Percentiles rank a stretch among this genome's conserved stretches.
Conservation (phyloP, 257 asterid genomes). For the Agastache rugosa region DNA sequence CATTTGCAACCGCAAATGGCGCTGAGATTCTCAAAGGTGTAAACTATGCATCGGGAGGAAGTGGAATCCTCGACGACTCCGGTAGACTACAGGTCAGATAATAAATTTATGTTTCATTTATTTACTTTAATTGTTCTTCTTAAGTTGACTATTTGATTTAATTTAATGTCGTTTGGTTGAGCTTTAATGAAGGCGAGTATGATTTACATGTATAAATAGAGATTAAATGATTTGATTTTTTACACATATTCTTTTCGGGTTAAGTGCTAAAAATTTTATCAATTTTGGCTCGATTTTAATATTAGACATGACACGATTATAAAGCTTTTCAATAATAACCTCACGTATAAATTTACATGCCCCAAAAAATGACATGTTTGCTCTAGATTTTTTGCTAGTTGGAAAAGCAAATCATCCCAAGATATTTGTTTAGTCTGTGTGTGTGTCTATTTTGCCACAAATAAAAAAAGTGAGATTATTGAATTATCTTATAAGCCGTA, state of each 20-base stretch:
- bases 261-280: background rate
- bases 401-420: too few relatives aligned
- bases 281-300: too few relatives aligned
- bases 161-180: background rate
- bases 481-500: too few relatives aligned
- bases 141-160: background rate
- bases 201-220: background rate
- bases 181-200: conserved; percentile 1
- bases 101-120: background rate
- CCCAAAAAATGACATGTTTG: too few relatives aligned
- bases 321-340: too few relatives aligned
- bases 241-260: background rate
- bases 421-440: too few relatives aligned
- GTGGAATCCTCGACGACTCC: conserved; percentile 51
- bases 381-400: too few relatives aligned
- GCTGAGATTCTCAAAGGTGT: conserved; percentile 46
- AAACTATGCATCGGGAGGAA: conserved; percentile 59
- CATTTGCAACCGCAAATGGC: conserved; percentile 48
- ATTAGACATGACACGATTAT: too few relatives aligned
- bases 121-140: too few relatives aligned
- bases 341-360: too few relatives aligned
- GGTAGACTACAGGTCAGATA: conserved; percentile 15
- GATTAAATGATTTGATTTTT: background rate
- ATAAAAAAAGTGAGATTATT: too few relatives aligned
- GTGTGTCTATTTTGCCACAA: too few relatives aligned